A percentile compares a stretch with the other conserved stretches of the same genome.
Conservation (phyloP, 129 eudicot genomes). For the Saposhnikovia divaricata region DNA sequence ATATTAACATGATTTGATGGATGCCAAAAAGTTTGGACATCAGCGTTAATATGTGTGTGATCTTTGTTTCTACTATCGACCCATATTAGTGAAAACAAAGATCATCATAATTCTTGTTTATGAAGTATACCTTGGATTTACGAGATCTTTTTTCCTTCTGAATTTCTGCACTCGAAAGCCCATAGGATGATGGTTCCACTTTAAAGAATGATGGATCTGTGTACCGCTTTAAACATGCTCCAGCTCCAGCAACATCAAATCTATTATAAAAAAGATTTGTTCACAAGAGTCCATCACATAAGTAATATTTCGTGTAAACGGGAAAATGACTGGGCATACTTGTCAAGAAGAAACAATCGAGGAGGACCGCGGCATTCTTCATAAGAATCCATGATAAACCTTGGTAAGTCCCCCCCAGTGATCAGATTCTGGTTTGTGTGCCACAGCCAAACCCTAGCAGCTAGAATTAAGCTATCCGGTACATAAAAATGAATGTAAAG, state of each 20-base stretch:
- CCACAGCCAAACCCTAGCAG: neutral
- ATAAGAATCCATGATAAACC: conserved; percentile 84
- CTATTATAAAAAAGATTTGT: conserved; percentile 22
- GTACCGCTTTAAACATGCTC: conserved; percentile 92
- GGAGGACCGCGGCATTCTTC: conserved; percentile 97
- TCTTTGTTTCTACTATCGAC: neutral
- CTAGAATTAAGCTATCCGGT: neutral
- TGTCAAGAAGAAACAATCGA: conserved; percentile 91
- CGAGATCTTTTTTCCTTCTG: conserved; percentile 69
- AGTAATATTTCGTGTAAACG: conserved; percentile 11
- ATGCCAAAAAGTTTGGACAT: neutral
- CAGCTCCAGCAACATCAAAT: conserved; percentile 97
- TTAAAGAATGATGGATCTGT: conserved; percentile 83
- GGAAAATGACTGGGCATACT: conserved; percentile 39
- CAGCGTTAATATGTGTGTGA: neutral
- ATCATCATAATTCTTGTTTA: neutral
- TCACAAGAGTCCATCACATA: conserved; percentile 12
- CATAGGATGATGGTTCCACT: conserved; percentile 47
- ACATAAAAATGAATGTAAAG: neutral
- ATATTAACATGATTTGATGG: neutral
- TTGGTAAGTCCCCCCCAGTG: conserved; percentile 80
- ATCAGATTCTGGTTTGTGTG: conserved; percentile 54
- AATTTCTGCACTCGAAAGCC: conserved; percentile 36
- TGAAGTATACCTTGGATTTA: conserved; percentile 52
- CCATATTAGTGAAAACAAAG: neutral